Conservation (phyloP, 805 yeast genomes). For the Candida endomychidarum region DNA sequence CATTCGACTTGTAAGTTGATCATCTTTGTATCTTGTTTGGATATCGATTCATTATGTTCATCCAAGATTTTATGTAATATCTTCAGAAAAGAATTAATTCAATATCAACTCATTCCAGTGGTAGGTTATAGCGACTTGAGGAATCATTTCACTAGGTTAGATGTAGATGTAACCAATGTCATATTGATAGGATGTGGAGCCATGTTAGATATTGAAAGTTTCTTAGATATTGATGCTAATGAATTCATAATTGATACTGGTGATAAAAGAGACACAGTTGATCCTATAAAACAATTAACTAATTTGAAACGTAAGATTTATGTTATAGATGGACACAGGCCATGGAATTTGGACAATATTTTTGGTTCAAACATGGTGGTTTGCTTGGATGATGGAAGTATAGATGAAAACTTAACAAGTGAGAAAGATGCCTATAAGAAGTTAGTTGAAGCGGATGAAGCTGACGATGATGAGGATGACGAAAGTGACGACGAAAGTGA, state of each 20-base stretch:
- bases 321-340: conserved; percentile 88
- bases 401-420: conserved; percentile 54
- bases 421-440: conserved; percentile 65
- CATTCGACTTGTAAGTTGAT: conserved; percentile 92
- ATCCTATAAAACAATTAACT: conserved; percentile 13
- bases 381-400: conserved; percentile 85
- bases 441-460: conserved; percentile 44
- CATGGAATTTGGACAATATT: conserved; percentile 93
- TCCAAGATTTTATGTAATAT: conserved; percentile 70
- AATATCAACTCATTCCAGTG: conserved; percentile 87
- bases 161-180: conserved; percentile 72
- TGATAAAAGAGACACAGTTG: conserved; percentile 18
- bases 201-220: conserved; percentile 77
- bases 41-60: conserved; percentile 90
- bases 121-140: conserved; percentile 85
- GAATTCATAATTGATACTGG: conserved; percentile 36
- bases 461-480: conserved; percentile 34
- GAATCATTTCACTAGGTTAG: conserved; percentile 60
- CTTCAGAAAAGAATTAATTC: conserved; percentile 78
- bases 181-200: conserved; percentile 92
- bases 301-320: conserved; percentile 61
- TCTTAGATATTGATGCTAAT: conserved; percentile 61
- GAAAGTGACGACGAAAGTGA: conserved; percentile 34
- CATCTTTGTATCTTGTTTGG: conserved; percentile 84
- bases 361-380: conserved; percentile 76